phyloP scores from a whole-genome alignment of 2,329 filamentous ascomycete genomes.

The Pseudogymnoascus sp. region DNA sequence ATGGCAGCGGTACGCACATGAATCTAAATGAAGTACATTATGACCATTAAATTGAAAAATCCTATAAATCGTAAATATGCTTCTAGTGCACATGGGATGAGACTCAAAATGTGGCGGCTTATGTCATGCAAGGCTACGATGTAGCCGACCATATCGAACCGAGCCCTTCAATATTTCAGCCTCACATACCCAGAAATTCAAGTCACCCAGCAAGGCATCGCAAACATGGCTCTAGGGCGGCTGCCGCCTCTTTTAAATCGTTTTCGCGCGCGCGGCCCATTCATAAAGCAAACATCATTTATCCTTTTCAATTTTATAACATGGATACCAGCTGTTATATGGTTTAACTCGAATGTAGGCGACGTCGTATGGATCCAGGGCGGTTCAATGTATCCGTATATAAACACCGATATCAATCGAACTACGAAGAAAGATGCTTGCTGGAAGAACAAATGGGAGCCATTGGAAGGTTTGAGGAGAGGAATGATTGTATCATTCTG shows the following conservation, averaged over 20 bases:
- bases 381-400: constrained; percentile 66
- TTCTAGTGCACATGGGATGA: not conserved
- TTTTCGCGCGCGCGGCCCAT: constrained; percentile 9
- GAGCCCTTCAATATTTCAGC: constrained; percentile 4
- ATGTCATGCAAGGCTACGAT: constrained; percentile 10
- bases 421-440: constrained; percentile 47
- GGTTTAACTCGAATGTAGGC: constrained; percentile 52
- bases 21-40: constrained; percentile 10
- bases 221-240: constrained; percentile 12
- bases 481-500: constrained; percentile 69
- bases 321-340: constrained; percentile 54
- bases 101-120: not conserved
- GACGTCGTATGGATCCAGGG: constrained; percentile 50
- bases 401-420: constrained; percentile 58
- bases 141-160: constrained; percentile 3
- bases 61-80: constrained; percentile 1
- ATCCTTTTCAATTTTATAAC: constrained; percentile 45
- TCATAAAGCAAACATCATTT: constrained; percentile 30
- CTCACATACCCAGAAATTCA: not conserved
- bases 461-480: constrained; percentile 49
- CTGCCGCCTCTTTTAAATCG: constrained; percentile 17
- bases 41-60: constrained; percentile 9
- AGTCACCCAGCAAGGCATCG: not conserved
- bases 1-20: constrained; percentile 5
- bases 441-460: constrained; percentile 49